Evolutionary conservation across 768 basidiomycete species (phyloP).

Genomic region (Russula sp.): DNA sequence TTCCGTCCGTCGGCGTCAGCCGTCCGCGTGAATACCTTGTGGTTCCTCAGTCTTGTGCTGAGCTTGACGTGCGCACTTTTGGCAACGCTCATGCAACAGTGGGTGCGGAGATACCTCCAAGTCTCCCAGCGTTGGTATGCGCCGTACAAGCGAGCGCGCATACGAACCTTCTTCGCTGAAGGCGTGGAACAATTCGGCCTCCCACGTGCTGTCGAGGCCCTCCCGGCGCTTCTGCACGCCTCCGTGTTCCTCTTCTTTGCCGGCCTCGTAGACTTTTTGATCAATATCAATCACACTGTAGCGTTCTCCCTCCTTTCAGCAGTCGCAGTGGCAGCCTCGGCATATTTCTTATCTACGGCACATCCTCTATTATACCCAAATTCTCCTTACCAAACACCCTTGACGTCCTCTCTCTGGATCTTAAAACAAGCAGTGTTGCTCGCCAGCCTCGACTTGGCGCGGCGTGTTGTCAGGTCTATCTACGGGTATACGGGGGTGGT

Average conservation of each 20-base stretch:
- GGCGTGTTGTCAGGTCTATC: constrained; percentile 7
- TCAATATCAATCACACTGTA: constrained; percentile 13
- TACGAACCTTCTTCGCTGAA: constrained; percentile 20
- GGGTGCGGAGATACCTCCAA: constrained; percentile 21
- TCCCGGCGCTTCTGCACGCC: constrained; percentile 20
- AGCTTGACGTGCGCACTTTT: constrained; percentile 21
- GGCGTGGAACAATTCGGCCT: constrained; percentile 21
- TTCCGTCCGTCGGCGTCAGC: constrained; percentile 7
- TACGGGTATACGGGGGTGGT: constrained; percentile 8
- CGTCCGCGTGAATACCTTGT: constrained; percentile 20
- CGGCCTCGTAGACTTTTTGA: constrained; percentile 20
- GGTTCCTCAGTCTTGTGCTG: constrained; percentile 21
- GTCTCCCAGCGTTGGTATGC: constrained; percentile 14
- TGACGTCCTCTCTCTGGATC: constrained; percentile 14
- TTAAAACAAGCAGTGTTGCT: neutral
- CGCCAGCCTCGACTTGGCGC: neutral
- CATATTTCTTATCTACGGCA: constrained; percentile 15
- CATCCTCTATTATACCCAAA: constrained; percentile 15
- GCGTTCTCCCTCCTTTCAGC: constrained; percentile 13
- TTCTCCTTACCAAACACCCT: constrained; percentile 23
- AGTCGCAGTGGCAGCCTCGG: constrained; percentile 7
- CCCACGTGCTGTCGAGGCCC: constrained; percentile 19
- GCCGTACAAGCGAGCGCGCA: constrained; percentile 19
- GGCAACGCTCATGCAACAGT: constrained; percentile 23
- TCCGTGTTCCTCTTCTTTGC: constrained; percentile 24